Conservation (phyloP, 345 rosid genomes). For the Gossypium bickii region DNA sequence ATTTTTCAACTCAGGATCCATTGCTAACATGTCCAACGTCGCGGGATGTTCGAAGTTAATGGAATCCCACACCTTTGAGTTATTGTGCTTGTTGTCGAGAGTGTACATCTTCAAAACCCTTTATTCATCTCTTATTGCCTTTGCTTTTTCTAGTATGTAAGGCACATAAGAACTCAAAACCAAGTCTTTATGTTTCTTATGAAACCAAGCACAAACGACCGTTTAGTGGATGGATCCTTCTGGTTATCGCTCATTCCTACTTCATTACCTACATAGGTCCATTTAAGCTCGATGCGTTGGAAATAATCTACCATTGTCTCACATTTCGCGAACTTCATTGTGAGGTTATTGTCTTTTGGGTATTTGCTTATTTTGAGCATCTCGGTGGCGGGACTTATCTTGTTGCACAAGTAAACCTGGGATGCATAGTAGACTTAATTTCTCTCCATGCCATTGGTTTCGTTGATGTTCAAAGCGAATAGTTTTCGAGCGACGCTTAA, state of each 20-base stretch:
- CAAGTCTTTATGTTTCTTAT: constrained; percentile 40
- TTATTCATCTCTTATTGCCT: constrained; percentile 24
- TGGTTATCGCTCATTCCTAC: constrained; percentile 17
- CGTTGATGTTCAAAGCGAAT: constrained; percentile 44
- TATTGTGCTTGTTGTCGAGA: constrained; percentile 15
- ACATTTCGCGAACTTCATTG: constrained; percentile 39
- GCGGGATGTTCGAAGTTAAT: constrained; percentile 60
- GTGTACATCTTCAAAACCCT: constrained; percentile 53
- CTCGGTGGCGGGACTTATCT: constrained; percentile 36
- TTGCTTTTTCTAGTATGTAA: constrained; percentile 28
- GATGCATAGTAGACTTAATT: constrained; percentile 55
- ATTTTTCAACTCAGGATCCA: constrained; percentile 44
- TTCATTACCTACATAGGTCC: constrained; percentile 35
- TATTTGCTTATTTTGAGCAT: constrained; percentile 47
- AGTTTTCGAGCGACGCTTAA: constrained; percentile 31
- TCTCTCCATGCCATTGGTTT: constrained; percentile 30
- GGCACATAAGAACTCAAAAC: constrained; percentile 44
- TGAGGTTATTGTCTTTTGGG: constrained; percentile 41
- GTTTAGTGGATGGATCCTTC: constrained; percentile 14
- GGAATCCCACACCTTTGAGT: constrained; percentile 39
- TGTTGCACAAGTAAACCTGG: constrained; percentile 46
- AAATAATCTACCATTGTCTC: constrained; percentile 40
- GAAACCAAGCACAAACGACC: constrained; percentile 45
- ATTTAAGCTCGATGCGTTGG: constrained; percentile 39
- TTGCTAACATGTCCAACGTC: constrained; percentile 56